Base-by-base conservation (phyloP, 768 basidiomycete species). In the Calocera viscosa region DNA sequence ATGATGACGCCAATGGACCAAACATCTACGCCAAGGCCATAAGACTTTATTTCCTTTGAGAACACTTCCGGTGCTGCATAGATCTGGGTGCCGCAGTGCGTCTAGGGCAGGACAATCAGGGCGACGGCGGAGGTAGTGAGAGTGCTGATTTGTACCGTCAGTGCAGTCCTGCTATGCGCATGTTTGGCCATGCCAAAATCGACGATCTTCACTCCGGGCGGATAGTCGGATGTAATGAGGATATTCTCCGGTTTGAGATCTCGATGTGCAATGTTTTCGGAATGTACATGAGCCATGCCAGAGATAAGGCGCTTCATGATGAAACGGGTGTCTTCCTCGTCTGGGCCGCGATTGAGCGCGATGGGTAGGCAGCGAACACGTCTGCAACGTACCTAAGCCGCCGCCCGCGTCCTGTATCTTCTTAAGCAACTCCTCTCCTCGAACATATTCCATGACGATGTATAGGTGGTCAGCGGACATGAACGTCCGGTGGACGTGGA, bases 1-100 rank as follows among this genome's bases (percentile, higher is more conserved):
- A 97, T 84, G 65, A 98, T 96, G 24, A 96, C 92, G 5, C 96
- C 95, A 12, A 94, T 84, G 53, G 91, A 94, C 94, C 94, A 99
- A 69, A 91, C 92, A 73, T 99, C 96, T 64, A 98, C 96, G 22
- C 89, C 78, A 67, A 87, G 84, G 72, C 89, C 87, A 72, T 99
- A 98, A 1, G 94, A 94, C 66, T 83, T 78, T 32, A 80, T 76
- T 47, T 82, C 78, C 49, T 80, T 75, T 7, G 43, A 47, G 63
- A 97, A 89, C 34, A 99, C 91, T 71, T 97, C 94, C 0, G 92
- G 92, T 0, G 93, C 94, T 3, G 96, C 85, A 74, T 97, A 97
- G 70, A 85, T 86, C 0, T 95, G 95, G 0, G 96, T 99, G 2
- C 95, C 95, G 71, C 95, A 97, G 89, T 94, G 91, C 0, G 94